Conservation (phyloP, 2,329 filamentous ascomycete species). For the Hysterium pulicare region DNA sequence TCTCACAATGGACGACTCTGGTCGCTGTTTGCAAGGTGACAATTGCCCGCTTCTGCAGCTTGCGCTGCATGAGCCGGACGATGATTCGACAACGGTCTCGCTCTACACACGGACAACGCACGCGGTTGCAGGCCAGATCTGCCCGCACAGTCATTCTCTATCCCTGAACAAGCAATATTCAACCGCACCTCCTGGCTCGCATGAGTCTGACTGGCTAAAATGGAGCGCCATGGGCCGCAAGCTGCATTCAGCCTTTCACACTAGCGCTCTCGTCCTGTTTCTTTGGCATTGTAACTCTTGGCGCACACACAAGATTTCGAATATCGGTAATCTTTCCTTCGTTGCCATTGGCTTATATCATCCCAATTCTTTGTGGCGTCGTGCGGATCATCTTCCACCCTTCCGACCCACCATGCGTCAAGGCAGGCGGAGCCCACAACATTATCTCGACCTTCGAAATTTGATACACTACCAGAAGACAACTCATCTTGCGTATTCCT, state of each 20-base stretch:
- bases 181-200: conserved; percentile 18
- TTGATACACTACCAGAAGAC: conserved; percentile 27
- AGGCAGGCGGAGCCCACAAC: conserved; percentile 29
- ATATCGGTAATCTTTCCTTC: conserved; percentile 22
- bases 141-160: conserved; percentile 20
- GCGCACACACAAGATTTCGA: conserved; percentile 34
- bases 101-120: conserved; percentile 25
- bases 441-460: conserved; percentile 22
- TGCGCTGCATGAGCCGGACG: conserved; percentile 19
- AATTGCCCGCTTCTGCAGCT: conserved; percentile 25
- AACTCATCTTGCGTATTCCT: conserved; percentile 37
- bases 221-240: conserved; percentile 30
- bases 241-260: conserved; percentile 27
- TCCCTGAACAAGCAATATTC: conserved; percentile 25
- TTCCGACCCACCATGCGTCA: not conserved
- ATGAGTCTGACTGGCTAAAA: conserved; percentile 25
- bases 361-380: conserved; percentile 19
- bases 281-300: conserved; percentile 23
- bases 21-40: conserved; percentile 13
- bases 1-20: not conserved
- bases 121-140: conserved; percentile 29
- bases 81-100: conserved; percentile 25
- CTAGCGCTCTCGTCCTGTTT: conserved; percentile 19
- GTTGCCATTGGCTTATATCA: conserved; percentile 26
- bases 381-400: conserved; percentile 9